These are phyloP conservation scores for Plenodomus tracheiphilus DNA, from an alignment of 2,329 filamentous ascomycete genomes.

Conservation along the genomic window DNA sequence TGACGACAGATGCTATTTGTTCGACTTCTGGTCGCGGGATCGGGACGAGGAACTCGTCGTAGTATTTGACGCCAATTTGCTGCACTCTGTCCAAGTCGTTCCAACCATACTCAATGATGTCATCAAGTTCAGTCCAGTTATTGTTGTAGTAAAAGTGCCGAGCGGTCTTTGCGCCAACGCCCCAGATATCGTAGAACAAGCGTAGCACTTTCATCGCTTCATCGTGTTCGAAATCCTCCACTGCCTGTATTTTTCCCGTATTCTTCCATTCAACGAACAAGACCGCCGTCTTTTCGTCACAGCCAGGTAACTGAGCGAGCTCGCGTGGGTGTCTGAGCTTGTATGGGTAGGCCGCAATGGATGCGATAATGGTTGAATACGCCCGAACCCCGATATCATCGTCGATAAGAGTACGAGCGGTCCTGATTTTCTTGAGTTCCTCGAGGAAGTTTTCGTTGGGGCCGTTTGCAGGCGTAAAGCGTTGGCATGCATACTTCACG, in stretches of 20 bases:
- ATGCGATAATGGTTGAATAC: constrained; percentile 84
- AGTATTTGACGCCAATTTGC: constrained; percentile 93
- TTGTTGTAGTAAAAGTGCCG: constrained; percentile 76
- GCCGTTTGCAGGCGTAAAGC: constrained; percentile 68
- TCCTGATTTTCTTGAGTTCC: constrained; percentile 73
- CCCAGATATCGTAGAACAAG: constrained; percentile 84
- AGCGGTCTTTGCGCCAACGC: constrained; percentile 82
- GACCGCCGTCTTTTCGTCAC: constrained; percentile 75
- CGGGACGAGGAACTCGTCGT: constrained; percentile 75
- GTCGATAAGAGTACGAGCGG: constrained; percentile 68
- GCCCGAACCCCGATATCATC: constrained; percentile 82
- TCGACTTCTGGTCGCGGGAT: constrained; percentile 77
- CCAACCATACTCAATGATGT: constrained; percentile 85
- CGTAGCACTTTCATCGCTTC: constrained; percentile 66
- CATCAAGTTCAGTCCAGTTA: constrained; percentile 82
- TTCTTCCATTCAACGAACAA: constrained; percentile 77
- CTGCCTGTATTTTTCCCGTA: constrained; percentile 65
- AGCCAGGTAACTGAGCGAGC: constrained; percentile 68
- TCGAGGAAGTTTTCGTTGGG: constrained; percentile 77
- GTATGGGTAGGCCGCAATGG: constrained; percentile 79
- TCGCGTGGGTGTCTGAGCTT: constrained; percentile 51
- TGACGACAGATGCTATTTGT: constrained; percentile 65
- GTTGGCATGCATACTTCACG: constrained; percentile 76
- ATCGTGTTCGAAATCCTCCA: constrained; percentile 66
- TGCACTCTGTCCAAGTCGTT: constrained; percentile 72